Evolutionary conservation across 768 basidiomycete genomes (phyloP).

Genomic region (Lactarius sp.): DNA sequence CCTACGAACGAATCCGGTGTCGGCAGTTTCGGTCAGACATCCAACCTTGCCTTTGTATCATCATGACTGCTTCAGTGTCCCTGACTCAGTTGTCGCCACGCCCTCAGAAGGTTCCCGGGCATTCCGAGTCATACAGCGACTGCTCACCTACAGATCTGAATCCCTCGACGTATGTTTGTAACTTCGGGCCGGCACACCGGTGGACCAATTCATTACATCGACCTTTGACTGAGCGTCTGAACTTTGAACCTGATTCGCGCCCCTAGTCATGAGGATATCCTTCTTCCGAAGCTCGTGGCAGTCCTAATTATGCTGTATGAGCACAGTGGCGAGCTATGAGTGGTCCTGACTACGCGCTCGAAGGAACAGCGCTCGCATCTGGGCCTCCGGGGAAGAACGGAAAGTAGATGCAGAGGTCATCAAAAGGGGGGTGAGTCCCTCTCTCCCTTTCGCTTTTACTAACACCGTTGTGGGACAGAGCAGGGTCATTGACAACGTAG

Average conservation of each 20-base stretch:
- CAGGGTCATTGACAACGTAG: too few relatives aligned
- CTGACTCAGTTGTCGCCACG: neutral
- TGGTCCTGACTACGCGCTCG: slow-evolving; percentile 82
- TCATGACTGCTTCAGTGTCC: slow-evolving; percentile 1
- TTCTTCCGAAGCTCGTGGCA: slow-evolving; percentile 53
- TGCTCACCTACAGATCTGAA: slow-evolving; percentile 11
- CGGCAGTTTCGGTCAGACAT: neutral
- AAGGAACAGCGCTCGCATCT: slow-evolving; percentile 67
- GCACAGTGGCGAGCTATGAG: slow-evolving; percentile 57
- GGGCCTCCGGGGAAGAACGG: slow-evolving; percentile 77
- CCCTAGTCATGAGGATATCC: slow-evolving; percentile 23
- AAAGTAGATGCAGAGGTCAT: slow-evolving; percentile 65
- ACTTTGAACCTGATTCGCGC: neutral
- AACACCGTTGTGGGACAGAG: neutral
- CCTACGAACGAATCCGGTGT: neutral
- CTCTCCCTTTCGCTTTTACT: neutral
- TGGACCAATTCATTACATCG: too few relatives aligned
- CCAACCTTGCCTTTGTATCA: neutral
- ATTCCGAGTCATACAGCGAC: slow-evolving; percentile 18
- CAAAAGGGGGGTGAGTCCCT: slow-evolving; percentile 65
- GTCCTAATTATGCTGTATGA: slow-evolving; percentile 81
- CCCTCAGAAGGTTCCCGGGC: slow-evolving; percentile 15
- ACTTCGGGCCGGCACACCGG: neutral
- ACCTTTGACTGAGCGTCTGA: neutral
- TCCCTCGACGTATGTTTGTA: neutral